Percentiles rank a stretch among this genome's conserved stretches.
Evolutionary conservation across 208 protist species (phyloP).

Genomic region (Leishmania lainsoni): DNA sequence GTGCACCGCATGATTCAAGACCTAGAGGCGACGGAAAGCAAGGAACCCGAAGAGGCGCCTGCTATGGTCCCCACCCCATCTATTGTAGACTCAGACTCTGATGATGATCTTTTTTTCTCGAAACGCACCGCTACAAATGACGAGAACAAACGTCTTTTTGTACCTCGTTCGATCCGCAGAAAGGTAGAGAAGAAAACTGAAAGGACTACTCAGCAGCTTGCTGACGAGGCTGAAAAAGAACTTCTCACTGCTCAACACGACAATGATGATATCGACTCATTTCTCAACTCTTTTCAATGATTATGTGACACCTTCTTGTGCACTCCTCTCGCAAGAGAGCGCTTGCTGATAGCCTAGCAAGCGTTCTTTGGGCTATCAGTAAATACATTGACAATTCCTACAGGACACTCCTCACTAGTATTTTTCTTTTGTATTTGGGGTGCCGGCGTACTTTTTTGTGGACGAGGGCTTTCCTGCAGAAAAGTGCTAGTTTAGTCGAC

Average conservation of each 20-base stretch:
- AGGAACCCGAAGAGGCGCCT: not conserved
- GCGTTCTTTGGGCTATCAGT: too few species aligned
- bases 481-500: not conserved
- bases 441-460: not conserved
- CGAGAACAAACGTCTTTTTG: slow-evolving; percentile 27
- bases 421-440: not conserved
- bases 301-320: not conserved
- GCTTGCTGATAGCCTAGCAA: too few species aligned
- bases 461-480: not conserved
- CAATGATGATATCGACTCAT: slow-evolving; percentile 54
- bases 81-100: slow-evolving; percentile 28
- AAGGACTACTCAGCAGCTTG: slow-evolving; percentile 24
- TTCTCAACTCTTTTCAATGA: slow-evolving; percentile 51
- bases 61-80: slow-evolving; percentile 4
- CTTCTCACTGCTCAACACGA: slow-evolving; percentile 33
- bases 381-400: too few species aligned
- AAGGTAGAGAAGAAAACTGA: slow-evolving; percentile 12
- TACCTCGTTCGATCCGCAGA: slow-evolving; percentile 20
- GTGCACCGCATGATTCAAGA: slow-evolving; percentile 58
- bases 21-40: slow-evolving; percentile 20
- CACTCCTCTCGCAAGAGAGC: not conserved
- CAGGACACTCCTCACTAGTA: too few species aligned
- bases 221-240: slow-evolving; percentile 51
- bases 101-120: slow-evolving; percentile 24
- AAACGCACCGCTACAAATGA: not conserved